These are phyloP conservation scores for Pleurotus ostreatus DNA, from an alignment of 768 basidiomycete species.

Conservation along the genomic window DNA sequence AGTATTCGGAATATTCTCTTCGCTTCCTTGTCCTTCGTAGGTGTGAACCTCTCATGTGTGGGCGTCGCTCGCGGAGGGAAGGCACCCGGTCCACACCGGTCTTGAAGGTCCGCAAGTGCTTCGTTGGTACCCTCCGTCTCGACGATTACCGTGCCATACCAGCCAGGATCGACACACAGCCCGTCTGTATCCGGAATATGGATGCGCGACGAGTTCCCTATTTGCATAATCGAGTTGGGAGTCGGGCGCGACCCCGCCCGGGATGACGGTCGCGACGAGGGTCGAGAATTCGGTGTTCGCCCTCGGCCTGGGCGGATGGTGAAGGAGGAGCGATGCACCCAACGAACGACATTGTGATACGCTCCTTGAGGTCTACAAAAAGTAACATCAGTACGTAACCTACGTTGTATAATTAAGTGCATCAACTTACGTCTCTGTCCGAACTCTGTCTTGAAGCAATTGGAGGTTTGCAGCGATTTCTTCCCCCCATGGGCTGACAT, in stretches of 20 bases:
- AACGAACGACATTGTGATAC: conserved; percentile 77
- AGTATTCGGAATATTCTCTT: conserved; percentile 66
- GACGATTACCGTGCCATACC: conserved; percentile 80
- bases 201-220: conserved; percentile 25
- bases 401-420: no score
- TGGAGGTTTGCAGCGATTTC: conserved; percentile 74
- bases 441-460: conserved; percentile 70
- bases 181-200: conserved; percentile 53
- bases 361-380: conserved; percentile 69
- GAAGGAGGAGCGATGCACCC: conserved; percentile 82
- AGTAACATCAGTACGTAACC: not conserved
- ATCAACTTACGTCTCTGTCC: conserved; percentile 72
- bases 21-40: conserved; percentile 34
- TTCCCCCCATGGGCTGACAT: conserved; percentile 74
- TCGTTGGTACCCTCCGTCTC: conserved; percentile 90
- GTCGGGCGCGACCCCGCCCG: conserved; percentile 21
- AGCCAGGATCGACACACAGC: conserved; percentile 68
- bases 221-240: conserved; percentile 1
- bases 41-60: conserved; percentile 28
- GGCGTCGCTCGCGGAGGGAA: conserved; percentile 58
- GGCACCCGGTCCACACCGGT: conserved; percentile 62
- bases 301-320: conserved; percentile 46
- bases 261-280: conserved; percentile 23
- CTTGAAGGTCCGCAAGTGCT: conserved; percentile 72
- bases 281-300: conserved; percentile 12